Evolutionary conservation across 1,284 basidiomycete species (phyloP), one percentile per base, ranked within the genome.

Genomic region (Pterula multifida): DNA sequence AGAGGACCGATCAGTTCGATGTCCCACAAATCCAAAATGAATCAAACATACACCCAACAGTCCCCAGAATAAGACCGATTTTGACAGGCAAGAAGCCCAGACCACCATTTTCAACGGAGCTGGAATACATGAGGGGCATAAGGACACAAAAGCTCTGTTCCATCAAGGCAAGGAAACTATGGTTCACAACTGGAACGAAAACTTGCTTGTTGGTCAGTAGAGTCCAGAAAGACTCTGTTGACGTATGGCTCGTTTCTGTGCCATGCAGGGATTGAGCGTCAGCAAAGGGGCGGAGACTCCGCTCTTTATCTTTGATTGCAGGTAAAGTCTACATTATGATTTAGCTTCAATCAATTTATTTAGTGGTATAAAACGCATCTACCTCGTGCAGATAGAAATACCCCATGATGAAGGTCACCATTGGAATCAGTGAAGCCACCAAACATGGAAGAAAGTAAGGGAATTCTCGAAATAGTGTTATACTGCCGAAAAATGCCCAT

Each of bases 401-500:
- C 1, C 56, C 60, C 19, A 65, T 35, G 6, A 61, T 13, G 36
- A 60, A 65, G 13, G 56, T 52, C 1, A 53, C 28, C 6, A 63
- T 51, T 0, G 65, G 55, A 13, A 62, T 47, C 2, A 56, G 36
- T 1, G 69, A 73, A 3, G 72, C 64, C 11, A 68, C 65, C 4
- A 42, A 22, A 49, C 65, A 67, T 13, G 64, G 62, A 24, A 66
- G 55, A 50, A 65, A 58, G 53, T 66, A 66, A 1, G 65, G 63
- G 53, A 61, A 57, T 15, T 54, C 50, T 6, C 51, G 52, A 50
- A 61, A 64, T 48, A 65, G 51, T 15, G 36, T 21, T 3, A 53
- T 49, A 22, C 50, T 50, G 9, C 53, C 54, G 48, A 66, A 60
- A 1, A 56, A 26, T 6, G 50, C 26, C 53, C 62, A 63, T 21